phyloP scores from a whole-genome alignment of 129 eudicot genomes.

The Chrysanthemum lavandulifolium region DNA sequence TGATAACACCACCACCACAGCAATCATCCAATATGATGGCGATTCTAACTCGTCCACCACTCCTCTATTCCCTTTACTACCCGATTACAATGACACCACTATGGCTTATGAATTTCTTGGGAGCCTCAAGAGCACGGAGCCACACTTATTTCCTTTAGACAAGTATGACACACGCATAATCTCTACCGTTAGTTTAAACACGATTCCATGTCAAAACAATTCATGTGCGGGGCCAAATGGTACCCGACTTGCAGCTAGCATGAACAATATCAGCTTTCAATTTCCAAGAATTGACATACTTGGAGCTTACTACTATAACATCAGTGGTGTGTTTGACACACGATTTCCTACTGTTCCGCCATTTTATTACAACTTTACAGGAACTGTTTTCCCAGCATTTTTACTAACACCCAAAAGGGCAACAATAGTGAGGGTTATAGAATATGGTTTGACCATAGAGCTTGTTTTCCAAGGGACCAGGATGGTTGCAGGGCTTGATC shows the following conservation, averaged over 20 bases:
- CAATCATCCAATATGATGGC: conserved; percentile 31
- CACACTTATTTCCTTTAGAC: conserved; percentile 36
- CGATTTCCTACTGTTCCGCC: conserved; percentile 59
- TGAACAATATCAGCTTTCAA: conserved; percentile 62
- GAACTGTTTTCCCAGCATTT: conserved; percentile 20
- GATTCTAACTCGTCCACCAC: neutral
- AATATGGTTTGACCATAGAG: conserved; percentile 36
- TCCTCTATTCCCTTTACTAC: conserved; percentile 41
- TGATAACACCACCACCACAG: conserved; percentile 61
- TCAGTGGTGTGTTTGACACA: conserved; percentile 45
- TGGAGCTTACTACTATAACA: conserved; percentile 53
- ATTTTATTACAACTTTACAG: conserved; percentile 43
- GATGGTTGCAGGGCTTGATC: conserved; percentile 42
- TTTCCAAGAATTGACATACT: conserved; percentile 46
- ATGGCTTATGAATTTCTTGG: conserved; percentile 38
- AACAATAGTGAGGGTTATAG: conserved; percentile 41
- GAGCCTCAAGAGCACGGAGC: conserved; percentile 36
- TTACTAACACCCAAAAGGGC: conserved; percentile 35
- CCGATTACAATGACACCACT: conserved; percentile 45
- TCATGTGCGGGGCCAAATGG: conserved; percentile 66
- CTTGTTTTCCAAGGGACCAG: conserved; percentile 54
- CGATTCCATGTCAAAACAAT: conserved; percentile 41
- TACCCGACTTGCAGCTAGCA: conserved; percentile 54
- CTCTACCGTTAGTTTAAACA: conserved; percentile 45
- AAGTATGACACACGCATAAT: conserved; percentile 16